Conservation (phyloP, 805 yeast genomes). For the Priceomyces haplophilus region DNA sequence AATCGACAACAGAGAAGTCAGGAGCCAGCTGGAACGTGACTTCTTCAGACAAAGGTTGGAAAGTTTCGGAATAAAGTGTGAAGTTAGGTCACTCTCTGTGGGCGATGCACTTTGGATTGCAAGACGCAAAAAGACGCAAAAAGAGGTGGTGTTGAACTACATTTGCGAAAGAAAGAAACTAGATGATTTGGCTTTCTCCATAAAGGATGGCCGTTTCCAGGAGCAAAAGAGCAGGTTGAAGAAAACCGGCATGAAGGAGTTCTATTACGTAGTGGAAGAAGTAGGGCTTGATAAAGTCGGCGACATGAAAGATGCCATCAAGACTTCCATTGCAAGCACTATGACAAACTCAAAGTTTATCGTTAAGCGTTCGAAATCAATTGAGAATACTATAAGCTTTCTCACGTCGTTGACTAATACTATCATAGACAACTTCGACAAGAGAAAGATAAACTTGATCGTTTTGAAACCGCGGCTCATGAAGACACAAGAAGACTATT, state of each 20-base stretch:
- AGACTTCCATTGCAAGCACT: slow-evolving; percentile 72
- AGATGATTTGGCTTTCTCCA: slow-evolving; percentile 80
- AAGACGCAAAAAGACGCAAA: slow-evolving; percentile 50
- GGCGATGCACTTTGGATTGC: slow-evolving; percentile 96
- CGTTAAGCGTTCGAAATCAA: slow-evolving; percentile 62
- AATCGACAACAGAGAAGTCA: slow-evolving; percentile 80
- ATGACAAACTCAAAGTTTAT: slow-evolving; percentile 65
- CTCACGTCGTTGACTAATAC: slow-evolving; percentile 48
- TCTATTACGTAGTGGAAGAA: slow-evolving; percentile 81
- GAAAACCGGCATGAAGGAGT: slow-evolving; percentile 63
- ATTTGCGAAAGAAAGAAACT: slow-evolving; percentile 89
- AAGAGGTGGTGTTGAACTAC: slow-evolving; percentile 69
- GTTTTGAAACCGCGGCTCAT: slow-evolving; percentile 53
- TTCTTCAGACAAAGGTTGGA: slow-evolving; percentile 59
- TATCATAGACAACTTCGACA: slow-evolving; percentile 37
- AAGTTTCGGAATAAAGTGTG: slow-evolving; percentile 47
- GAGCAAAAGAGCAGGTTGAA: slow-evolving; percentile 83
- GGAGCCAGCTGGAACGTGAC: slow-evolving; percentile 64
- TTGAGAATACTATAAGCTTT: slow-evolving; percentile 71
- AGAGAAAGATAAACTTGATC: slow-evolving; percentile 24
- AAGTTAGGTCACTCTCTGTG: slow-evolving; percentile 59
- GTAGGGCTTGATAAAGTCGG: slow-evolving; percentile 38
- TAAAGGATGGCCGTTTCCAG: slow-evolving; percentile 80
- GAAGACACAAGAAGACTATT: slow-evolving; percentile 50
- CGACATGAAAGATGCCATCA: slow-evolving; percentile 60